These are phyloP conservation scores for Eleusine coracana DNA, from an alignment of 176 grass and related monocot genomes.

Conservation along the genomic window DNA sequence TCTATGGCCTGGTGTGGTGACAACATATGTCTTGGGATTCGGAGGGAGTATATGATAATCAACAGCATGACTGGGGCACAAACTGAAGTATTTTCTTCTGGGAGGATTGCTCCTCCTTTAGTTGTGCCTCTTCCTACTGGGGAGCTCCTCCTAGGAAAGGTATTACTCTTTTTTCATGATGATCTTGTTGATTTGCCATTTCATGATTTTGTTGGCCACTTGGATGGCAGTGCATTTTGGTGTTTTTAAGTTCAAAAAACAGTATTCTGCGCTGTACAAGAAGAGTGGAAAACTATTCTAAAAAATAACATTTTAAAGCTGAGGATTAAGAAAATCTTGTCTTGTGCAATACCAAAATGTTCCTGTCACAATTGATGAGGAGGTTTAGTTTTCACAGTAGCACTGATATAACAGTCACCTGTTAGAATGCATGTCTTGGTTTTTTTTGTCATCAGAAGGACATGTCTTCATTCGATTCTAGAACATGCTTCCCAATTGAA, in stretches of 20 bases:
- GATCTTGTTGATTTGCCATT: slow-evolving; percentile 33
- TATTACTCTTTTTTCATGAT: slow-evolving; percentile 30
- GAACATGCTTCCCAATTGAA: not conserved
- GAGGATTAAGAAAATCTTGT: slow-evolving; percentile 31
- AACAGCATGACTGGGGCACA: slow-evolving; percentile 81
- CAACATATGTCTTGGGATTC: slow-evolving; percentile 92
- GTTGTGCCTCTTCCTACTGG: slow-evolving; percentile 77
- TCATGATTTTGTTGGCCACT: slow-evolving; percentile 19
- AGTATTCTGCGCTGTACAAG: slow-evolving; percentile 6
- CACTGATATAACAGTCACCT: not conserved
- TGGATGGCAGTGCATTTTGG: slow-evolving; percentile 5
- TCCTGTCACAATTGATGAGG: slow-evolving; percentile 7
- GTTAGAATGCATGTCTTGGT: slow-evolving; percentile 12
- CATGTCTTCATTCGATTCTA: slow-evolving; percentile 6
- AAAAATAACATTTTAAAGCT: not conserved
- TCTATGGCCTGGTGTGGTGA: slow-evolving; percentile 98
- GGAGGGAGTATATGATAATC: slow-evolving; percentile 91
- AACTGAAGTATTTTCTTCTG: slow-evolving; percentile 90
- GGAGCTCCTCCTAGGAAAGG: slow-evolving; percentile 95
- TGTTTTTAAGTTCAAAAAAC: slow-evolving; percentile 5
- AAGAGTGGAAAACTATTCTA: slow-evolving; percentile 16
- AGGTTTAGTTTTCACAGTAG: slow-evolving; percentile 21
- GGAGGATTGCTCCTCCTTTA: slow-evolving; percentile 89
- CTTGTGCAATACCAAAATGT: slow-evolving; percentile 28
- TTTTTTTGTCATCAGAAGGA: not conserved